Evolutionary conservation across 306 rosid genomes (phyloP), one percentile per base, ranked within the genome.

Genomic region (Hylodesmum podocarpum): DNA sequence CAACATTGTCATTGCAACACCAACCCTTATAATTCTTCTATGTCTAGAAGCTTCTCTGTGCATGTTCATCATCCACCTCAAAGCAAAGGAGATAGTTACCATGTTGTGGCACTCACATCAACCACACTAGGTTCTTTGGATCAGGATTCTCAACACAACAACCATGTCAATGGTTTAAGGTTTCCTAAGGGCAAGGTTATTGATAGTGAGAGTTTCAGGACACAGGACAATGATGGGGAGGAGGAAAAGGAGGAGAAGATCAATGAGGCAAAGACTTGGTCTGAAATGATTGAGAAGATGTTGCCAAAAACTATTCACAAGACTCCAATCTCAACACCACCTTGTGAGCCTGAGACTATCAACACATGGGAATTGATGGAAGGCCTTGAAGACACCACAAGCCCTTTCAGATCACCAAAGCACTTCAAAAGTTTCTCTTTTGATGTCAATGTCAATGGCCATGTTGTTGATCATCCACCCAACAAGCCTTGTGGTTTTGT

Each of bases 301-400:
- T 78, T 92, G 33, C 93, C 97, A 22, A 92, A 91, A 74, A 4
- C 75, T 0, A 50, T 73, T 2, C 80, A 85, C 2, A 89, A 58
- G 73, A 89, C 91, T 12, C 90, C 97, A 53, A 76, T 46, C 63
- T 68, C 84, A 79, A 88, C 93, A 37, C 94, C 98, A 19, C 86
- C 91, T 1, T 91, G 96, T 18, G 99, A 92, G 85, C 87, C 92
- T 6, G 99, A 95, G 84, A 87, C 85, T n/a, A 95, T 95, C 83
- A 86, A 96, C 68, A 70, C 86, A 21, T 92, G 99, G 98, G 98
- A 96, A 80, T 73, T 96, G 6, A 92, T 92, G 99, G 99, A 88
- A 84, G 99, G 99, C 1, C 97, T 96, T 18, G 99, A 96, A 73
- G 99, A 92, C 3, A 63, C 29, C 1, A 58, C 24, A 1, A 89